phyloP scores from a whole-genome alignment of 768 basidiomycete genomes.

The Lactifluus echinatus region DNA sequence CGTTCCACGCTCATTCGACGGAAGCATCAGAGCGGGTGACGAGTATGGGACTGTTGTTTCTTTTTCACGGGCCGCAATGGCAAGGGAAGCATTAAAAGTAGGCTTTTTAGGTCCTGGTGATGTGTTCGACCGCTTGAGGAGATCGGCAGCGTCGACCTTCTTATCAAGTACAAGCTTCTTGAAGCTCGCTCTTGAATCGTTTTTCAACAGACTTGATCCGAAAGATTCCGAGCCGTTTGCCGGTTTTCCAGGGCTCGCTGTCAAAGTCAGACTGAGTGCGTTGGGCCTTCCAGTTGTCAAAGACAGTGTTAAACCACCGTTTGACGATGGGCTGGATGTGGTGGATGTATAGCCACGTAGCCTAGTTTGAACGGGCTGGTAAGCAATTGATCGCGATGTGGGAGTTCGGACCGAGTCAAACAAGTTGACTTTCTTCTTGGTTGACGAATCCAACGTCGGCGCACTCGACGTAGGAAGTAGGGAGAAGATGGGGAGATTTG shows the following conservation, averaged over 20 bases:
- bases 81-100: constrained; percentile 66
- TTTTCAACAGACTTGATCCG: constrained; percentile 56
- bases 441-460: constrained; percentile 46
- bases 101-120: constrained; percentile 37
- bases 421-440: constrained; percentile 71
- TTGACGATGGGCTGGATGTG: constrained; percentile 29
- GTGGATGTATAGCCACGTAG: constrained; percentile 61
- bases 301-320: constrained; percentile 34
- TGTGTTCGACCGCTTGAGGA: constrained; percentile 37
- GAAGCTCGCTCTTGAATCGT: constrained; percentile 68
- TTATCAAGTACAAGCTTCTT: constrained; percentile 90
- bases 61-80: constrained; percentile 66
- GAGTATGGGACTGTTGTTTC: constrained; percentile 36
- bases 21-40: constrained; percentile 7
- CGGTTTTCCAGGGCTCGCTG: constrained; percentile 33
- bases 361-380: constrained; percentile 54
- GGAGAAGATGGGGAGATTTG: constrained; percentile 63
- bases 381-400: constrained; percentile 57
- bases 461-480: constrained; percentile 66
- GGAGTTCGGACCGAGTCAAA: constrained; percentile 73
- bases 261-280: constrained; percentile 42
- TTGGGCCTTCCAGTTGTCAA: constrained; percentile 44
- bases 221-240: constrained; percentile 49
- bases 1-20: constrained; percentile 30
- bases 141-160: constrained; percentile 64